These are phyloP conservation scores for Quercus phellos DNA, from an alignment of 331 rosid species.

Conservation along the genomic window DNA sequence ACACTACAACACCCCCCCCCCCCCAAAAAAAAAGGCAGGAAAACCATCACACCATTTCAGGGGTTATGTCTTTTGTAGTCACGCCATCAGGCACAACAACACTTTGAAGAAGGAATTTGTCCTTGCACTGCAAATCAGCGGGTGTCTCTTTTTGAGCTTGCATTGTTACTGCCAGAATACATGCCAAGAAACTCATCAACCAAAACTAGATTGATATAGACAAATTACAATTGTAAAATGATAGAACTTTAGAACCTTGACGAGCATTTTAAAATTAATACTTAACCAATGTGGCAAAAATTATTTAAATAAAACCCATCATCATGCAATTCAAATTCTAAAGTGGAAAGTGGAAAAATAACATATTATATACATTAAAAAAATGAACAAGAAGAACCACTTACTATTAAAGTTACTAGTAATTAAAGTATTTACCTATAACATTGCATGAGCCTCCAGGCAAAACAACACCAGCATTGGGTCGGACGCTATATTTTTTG, in stretches of 20 bases:
- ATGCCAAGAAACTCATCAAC: background rate
- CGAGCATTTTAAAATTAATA: background rate
- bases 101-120: conserved; percentile 52
- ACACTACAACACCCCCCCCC: no score
- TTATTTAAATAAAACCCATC: background rate
- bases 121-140: conserved; percentile 51
- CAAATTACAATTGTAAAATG: background rate
- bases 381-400: background rate
- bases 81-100: conserved; percentile 34
- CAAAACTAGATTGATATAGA: background rate
- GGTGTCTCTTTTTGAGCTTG: conserved; percentile 41
- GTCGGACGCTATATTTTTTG: conserved; percentile 48
- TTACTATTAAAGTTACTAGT: background rate
- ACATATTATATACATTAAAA: background rate
- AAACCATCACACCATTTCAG: conserved; percentile 38
- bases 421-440: conserved; percentile 30
- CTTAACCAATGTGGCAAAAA: background rate
- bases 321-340: background rate
- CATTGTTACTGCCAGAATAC: conserved; percentile 37
- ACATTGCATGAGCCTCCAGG: conserved; percentile 34
- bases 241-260: background rate
- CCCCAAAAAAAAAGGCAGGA: background rate
- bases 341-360: background rate
- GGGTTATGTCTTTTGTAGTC: conserved; percentile 29
- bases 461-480: conserved; percentile 40